phyloP scores from a whole-genome alignment of 208 protist genomes.

The Porcisia deanei region DNA sequence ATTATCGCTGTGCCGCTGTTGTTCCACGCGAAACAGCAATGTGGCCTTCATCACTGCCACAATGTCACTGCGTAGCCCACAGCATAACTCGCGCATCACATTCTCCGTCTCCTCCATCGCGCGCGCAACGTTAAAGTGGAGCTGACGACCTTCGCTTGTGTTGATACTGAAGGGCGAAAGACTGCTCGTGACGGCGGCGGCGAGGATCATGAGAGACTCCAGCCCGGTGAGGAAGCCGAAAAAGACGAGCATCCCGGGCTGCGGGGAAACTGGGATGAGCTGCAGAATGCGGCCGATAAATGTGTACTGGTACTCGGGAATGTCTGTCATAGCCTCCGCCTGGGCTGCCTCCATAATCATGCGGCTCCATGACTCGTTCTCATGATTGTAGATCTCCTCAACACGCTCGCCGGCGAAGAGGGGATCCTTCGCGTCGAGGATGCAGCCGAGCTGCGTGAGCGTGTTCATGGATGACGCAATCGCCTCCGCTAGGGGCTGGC shows the following conservation, averaged over 20 bases:
- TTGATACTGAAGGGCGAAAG: conserved; percentile 62
- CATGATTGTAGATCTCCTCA: conserved; percentile 32
- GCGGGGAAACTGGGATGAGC: conserved; percentile 65
- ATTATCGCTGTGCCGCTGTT: conserved; percentile 36
- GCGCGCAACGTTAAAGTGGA: conserved; percentile 32
- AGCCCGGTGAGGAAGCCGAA: conserved; percentile 71
- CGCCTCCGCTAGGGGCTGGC: conserved; percentile 56
- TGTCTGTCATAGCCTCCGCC: conserved; percentile 33
- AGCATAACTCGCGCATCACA: conserved; percentile 62
- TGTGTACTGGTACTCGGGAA: conserved; percentile 60
- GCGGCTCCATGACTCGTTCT: conserved; percentile 27
- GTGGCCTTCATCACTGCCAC: conserved; percentile 60
- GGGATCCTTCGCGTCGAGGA: conserved; percentile 46
- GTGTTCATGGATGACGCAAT: conserved; percentile 69
- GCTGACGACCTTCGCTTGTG: conserved; percentile 26
- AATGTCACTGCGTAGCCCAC: conserved; percentile 65
- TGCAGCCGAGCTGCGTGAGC: conserved; percentile 73
- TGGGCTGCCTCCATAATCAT: conserved; percentile 29
- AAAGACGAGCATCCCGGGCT: conserved; percentile 70
- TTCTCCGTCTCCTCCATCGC: conserved; percentile 76
- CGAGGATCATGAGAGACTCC: conserved; percentile 71
- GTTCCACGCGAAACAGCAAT: conserved; percentile 59
- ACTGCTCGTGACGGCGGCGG: conserved; percentile 64
- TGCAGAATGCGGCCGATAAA: conserved; percentile 74
- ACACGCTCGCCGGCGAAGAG: conserved; percentile 35